phyloP scores from a whole-genome alignment of 2,329 filamentous ascomycete species.

The Balansia obtecta region DNA sequence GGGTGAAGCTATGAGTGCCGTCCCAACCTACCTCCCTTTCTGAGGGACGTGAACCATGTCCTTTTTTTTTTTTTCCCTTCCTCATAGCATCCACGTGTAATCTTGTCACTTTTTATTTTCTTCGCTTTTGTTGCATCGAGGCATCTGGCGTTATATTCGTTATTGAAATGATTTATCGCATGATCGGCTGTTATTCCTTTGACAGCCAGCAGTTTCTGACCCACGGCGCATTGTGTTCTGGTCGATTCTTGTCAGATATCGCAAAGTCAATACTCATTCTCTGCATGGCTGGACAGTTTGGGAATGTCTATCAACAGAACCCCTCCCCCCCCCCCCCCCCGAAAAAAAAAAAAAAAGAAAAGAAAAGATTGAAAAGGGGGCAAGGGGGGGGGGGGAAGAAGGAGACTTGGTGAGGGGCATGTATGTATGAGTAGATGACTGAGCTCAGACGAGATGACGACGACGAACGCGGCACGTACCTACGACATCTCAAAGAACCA shows the following conservation, averaged over 20 bases:
- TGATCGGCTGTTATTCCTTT: neutral
- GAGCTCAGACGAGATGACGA: neutral
- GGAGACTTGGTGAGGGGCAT: neutral
- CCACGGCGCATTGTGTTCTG: neutral
- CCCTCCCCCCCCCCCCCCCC: no score
- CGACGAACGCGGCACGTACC: neutral
- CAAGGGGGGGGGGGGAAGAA: neutral
- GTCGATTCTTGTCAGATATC: neutral
- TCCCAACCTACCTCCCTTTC: neutral
- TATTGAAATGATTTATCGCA: neutral
- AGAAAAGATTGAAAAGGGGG: no score
- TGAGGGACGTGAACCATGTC: neutral
- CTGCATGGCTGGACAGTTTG: neutral
- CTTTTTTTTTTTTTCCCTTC: neutral
- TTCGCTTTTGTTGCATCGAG: neutral
- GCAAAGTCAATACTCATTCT: constrained; percentile 1
- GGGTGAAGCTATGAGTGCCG: constrained; percentile 36
- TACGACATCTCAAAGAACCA: neutral
- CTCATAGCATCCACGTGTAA: neutral
- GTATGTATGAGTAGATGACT: neutral
- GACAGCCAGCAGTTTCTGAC: neutral
- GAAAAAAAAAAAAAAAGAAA: no score
- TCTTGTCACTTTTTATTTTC: neutral
- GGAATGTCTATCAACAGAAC: neutral
- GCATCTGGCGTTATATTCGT: neutral